Evolutionary conservation across 345 rosid species (phyloP), one percentile per base, ranked within the genome.

Genomic region (Eucalyptus microcorys): DNA sequence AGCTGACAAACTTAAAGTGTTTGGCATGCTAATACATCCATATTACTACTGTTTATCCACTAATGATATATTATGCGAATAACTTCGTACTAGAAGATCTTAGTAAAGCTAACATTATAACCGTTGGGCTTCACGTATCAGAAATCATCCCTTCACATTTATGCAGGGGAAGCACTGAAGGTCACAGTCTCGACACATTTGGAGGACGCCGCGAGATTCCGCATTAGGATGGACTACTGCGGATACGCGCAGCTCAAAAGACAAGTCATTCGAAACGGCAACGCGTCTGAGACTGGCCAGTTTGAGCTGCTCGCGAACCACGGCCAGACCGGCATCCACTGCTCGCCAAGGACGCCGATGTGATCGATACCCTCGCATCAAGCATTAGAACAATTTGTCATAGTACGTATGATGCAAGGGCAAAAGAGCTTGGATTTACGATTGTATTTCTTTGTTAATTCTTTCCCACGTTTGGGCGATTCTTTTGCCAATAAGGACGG

Each of bases 151-250:
- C 10, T 53, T n/a, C 42, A n/a, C 87, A 5, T 47, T 26, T 30
- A 49, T 90, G 86, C 92, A 96, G 99, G 99, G 89, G 98, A 96
- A 92, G 99, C 95, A 85, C 93, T 96, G 32, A 95, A 95, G 59
- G 94, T 95, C 76, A 89, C 96, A 5, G 92, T 96, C 88, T 95
- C 96, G 17, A 92, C 95, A 5, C 95, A 94, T 61, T 61, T 90
- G 92, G 92, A 92, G 91, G 95, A 92, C 15, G 57, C 66, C 2
- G 90, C 86, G 4, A 96, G 94, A 5, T 86, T 88, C 50, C 42
- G 24, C 5, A 76, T 76, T 11, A 92, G 89, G 68, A 99, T 95
- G 61, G 95, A 93, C 14, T 96, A 96, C 47, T 96, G 99, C 91
- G 99, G 94, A 34, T 95, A 93, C 88, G 90, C 95, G 14, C 90